Evolutionary conservation across 108 stramenopile species (phyloP).

Genomic region (Hondaea fermentalgiana): DNA sequence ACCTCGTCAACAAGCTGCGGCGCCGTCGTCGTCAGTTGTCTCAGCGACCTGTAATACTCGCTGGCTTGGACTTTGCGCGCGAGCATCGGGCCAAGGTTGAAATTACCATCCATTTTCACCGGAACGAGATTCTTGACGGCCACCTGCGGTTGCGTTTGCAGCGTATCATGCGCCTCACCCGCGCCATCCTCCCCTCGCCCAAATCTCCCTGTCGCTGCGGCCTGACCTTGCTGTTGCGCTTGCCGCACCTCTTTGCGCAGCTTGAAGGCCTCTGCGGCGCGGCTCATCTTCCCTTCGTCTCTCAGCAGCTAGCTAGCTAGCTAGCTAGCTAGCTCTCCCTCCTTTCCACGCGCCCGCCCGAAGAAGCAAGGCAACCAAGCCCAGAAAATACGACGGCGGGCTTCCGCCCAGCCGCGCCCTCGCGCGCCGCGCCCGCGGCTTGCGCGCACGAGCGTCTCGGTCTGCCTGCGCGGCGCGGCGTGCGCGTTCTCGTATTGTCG

Average conservation of each 20-base stretch:
- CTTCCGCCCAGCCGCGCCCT: no score
- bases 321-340: no score
- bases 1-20: not conserved
- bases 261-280: not conserved
- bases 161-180: not conserved
- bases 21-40: not conserved
- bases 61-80: not conserved
- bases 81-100: not conserved
- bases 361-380: no score
- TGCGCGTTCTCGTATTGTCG: no score
- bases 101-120: constrained; percentile 1
- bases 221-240: not conserved
- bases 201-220: not conserved
- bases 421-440: no score
- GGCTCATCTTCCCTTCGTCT: not conserved
- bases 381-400: no score
- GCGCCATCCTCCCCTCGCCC: not conserved
- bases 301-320: no score
- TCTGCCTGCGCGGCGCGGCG: no score
- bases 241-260: not conserved
- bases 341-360: no score
- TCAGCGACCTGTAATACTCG: not conserved
- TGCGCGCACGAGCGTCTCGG: no score
- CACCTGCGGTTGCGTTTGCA: not conserved
- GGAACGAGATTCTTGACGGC: not conserved